Evolutionary conservation across 148 eudicot species (phyloP), one percentile per base, ranked within the genome.

Genomic region (Diospyros lotus): DNA sequence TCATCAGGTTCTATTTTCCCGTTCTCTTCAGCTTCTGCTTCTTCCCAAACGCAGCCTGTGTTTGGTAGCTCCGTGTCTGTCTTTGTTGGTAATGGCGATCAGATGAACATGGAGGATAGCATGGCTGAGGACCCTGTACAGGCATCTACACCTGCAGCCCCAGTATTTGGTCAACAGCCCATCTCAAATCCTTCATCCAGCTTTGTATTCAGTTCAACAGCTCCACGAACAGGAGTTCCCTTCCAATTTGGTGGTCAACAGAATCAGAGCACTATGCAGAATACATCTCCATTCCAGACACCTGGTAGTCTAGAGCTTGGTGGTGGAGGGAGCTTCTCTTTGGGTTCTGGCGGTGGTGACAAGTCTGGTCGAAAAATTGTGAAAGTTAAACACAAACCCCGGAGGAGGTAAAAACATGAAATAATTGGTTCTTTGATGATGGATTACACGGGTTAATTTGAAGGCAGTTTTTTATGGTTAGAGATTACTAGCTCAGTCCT

Each of bases 91-190:
- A 88, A 84, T 74, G 83, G 82, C 73, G 89, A 87, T 75, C 89
- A 86, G 75, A 84, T 89, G 91, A 84, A 54, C 78, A 85, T 86
- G 83, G 98, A 95, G 74, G 96, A 95, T 79, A 90, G 88, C 76
- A 95, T 95, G 99, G 89, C 93, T 3, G 98, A 92, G 84, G 99
- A 95, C 75, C 84, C 89, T 51, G 82, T 84, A 78, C 93, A 85
- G 56, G 78, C 86, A 62, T 69, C 46, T 1, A 58, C 79, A 5
- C 75, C 91, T 4, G 60, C 86, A n/a, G 71, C 56, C 48, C 81
- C 91, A 11, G 82, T 70, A 2, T 90, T 88, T 69, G 87, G 90
- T 68, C 94, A 86, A 76, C 43, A 83, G 1, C 69, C 86, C 2
- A 63, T 69, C 58, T 53, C 84, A 54, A 80, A 82, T 48, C 78